A percentile compares a stretch with the other conserved stretches of the same genome.
These are phyloP conservation scores for Termitomyces sp. DNA, from an alignment of 768 basidiomycete genomes.

Conservation along the genomic window DNA sequence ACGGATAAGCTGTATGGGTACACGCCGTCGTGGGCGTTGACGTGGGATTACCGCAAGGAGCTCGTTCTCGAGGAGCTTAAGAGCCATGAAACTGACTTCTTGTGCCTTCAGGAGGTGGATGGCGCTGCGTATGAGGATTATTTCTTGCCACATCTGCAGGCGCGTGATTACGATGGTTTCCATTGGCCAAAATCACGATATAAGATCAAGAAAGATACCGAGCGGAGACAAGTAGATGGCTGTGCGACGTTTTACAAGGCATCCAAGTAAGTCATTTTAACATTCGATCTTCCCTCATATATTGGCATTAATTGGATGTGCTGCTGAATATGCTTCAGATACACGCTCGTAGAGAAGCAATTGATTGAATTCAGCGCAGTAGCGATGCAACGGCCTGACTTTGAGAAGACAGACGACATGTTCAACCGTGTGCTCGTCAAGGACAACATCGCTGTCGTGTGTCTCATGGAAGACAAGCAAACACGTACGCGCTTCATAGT, in stretches of 20 bases:
- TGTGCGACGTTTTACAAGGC: slow-evolving; percentile 95
- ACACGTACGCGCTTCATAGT: slow-evolving; percentile 87
- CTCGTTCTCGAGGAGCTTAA: slow-evolving; percentile 81
- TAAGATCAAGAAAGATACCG: slow-evolving; percentile 85
- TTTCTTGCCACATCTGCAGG: slow-evolving; percentile 67
- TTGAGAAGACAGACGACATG: slow-evolving; percentile 98
- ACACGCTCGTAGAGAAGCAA: slow-evolving; percentile 88
- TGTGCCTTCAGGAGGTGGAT: slow-evolving; percentile 96
- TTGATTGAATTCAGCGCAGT: slow-evolving; percentile 90
- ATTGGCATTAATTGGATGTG: too few relatives aligned
- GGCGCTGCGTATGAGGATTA: slow-evolving; percentile 89
- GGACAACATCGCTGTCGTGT: slow-evolving; percentile 88
- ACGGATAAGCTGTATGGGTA: slow-evolving; percentile 90
- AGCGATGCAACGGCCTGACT: slow-evolving; percentile 89
- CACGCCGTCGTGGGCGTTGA: slow-evolving; percentile 92
- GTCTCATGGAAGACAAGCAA: slow-evolving; percentile 78
- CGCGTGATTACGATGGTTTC: slow-evolving; percentile 83
- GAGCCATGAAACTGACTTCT: slow-evolving; percentile 77
- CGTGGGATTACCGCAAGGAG: slow-evolving; percentile 93
- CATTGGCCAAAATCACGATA: slow-evolving; percentile 91
- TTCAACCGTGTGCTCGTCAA: slow-evolving; percentile 96
- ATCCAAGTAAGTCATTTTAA: slow-evolving; percentile 56
- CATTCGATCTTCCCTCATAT: not conserved
- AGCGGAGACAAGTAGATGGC: slow-evolving; percentile 88
- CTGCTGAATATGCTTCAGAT: slow-evolving; percentile 41